These are phyloP conservation scores for Pterocarpus macrocarpus DNA, from an alignment of 306 rosid genomes.

Conservation along the genomic window DNA sequence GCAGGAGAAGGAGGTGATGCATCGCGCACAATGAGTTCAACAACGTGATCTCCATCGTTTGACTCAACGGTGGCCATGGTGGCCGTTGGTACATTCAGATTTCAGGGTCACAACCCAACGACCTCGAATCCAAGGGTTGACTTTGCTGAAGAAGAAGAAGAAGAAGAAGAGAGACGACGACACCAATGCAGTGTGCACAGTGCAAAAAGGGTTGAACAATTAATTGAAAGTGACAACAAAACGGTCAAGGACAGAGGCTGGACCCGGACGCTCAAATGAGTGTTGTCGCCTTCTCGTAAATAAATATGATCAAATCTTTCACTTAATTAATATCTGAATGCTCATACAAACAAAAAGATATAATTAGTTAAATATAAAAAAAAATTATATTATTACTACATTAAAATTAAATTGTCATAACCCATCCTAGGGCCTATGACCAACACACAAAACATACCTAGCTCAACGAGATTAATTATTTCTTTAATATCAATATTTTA, in stretches of 20 bases:
- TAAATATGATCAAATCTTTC: no score
- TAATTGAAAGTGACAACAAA: slow-evolving; percentile 22
- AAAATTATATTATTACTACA: no score
- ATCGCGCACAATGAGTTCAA: slow-evolving; percentile 69
- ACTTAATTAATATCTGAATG: no score
- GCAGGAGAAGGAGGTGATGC: slow-evolving; percentile 33
- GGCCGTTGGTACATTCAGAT: slow-evolving; percentile 32
- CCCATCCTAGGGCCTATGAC: no score
- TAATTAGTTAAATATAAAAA: no score
- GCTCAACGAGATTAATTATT: no score
- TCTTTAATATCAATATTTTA: no score
- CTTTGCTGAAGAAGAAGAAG: not conserved
- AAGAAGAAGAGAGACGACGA: not conserved
- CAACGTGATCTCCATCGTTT: slow-evolving; percentile 52
- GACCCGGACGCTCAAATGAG: no score
- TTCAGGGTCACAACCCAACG: not conserved
- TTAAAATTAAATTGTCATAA: no score
- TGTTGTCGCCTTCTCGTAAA: no score
- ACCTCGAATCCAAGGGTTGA: not conserved
- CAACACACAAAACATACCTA: no score
- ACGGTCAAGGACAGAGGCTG: slow-evolving; percentile 3
- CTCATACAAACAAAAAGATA: no score
- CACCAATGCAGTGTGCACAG: not conserved
- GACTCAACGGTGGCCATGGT: slow-evolving; percentile 58
- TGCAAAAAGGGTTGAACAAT: not conserved